Evolutionary conservation across 768 basidiomycete species (phyloP).

Genomic region (Boletus vermiculosoides): DNA sequence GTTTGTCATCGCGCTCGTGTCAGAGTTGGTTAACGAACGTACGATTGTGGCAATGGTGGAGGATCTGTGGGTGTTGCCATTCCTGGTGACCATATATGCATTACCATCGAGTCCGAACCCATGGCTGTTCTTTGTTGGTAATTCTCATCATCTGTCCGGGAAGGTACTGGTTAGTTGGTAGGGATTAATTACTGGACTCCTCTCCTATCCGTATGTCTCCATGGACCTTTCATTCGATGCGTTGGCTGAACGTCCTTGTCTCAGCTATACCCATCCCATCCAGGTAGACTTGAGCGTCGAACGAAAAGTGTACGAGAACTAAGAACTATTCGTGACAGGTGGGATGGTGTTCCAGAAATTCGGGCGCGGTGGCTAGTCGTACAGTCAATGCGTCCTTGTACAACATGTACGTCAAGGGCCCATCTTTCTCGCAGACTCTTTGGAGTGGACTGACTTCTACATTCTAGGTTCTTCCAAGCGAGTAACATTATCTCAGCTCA

Average conservation of each 20-base stretch:
- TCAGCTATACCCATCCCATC: conserved; percentile 49
- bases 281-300: conserved; percentile 29
- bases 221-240: too few relatives aligned
- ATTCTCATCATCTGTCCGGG: neutral
- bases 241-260: neutral
- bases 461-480: conserved; percentile 43
- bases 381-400: conserved; percentile 61
- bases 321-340: too few relatives aligned
- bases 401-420: conserved; percentile 41
- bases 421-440: neutral
- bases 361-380: conserved; percentile 57
- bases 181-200: conserved; percentile 43
- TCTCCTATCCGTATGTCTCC: conserved; percentile 43
- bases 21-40: conserved; percentile 54
- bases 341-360: conserved; percentile 60
- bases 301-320: neutral
- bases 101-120: conserved; percentile 47
- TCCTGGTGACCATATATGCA: conserved; percentile 54
- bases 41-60: conserved; percentile 52
- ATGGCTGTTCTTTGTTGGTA: conserved; percentile 52
- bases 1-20: conserved; percentile 47
- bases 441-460: neutral
- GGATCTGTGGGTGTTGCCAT: conserved; percentile 60
- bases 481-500: conserved; percentile 43
- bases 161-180: conserved; percentile 11